These are phyloP conservation scores for Elaeis guineensis DNA, from an alignment of 176 grass and related monocot species.

Conservation along the genomic window DNA sequence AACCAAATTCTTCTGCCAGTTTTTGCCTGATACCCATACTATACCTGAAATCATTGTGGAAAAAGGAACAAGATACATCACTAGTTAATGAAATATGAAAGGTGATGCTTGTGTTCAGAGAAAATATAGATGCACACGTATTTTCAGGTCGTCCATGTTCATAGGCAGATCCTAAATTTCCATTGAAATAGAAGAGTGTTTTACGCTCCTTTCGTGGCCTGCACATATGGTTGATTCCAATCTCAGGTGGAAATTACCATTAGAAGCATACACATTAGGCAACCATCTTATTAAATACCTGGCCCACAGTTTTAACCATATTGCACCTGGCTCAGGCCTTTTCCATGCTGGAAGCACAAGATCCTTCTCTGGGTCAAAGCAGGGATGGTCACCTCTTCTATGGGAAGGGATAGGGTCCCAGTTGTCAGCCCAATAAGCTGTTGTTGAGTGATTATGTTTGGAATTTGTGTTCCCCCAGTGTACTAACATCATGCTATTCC, in stretches of 20 bases:
- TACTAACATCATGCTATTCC: slow-evolving; percentile 93
- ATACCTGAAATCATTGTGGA: slow-evolving; percentile 52
- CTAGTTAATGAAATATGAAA: slow-evolving; percentile 12
- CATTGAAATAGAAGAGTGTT: slow-evolving; percentile 95
- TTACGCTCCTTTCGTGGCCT: slow-evolving; percentile 65
- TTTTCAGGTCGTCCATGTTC: slow-evolving; percentile 69
- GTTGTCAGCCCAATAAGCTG: slow-evolving; percentile 80
- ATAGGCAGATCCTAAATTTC: slow-evolving; percentile 89
- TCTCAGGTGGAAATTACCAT: slow-evolving; percentile 14
- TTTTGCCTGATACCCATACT: slow-evolving; percentile 92
- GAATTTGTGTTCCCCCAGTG: slow-evolving; percentile 97
- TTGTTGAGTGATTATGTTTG: slow-evolving; percentile 83
- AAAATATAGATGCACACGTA: slow-evolving; percentile 43
- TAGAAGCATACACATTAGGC: slow-evolving; percentile 1
- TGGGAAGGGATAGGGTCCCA: slow-evolving; percentile 81
- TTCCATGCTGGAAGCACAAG: slow-evolving; percentile 94
- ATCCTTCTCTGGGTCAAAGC: slow-evolving; percentile 89
- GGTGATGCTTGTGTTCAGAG: not conserved
- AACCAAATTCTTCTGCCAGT: slow-evolving; percentile 75
- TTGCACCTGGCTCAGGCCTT: slow-evolving; percentile 59
- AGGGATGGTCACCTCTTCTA: slow-evolving; percentile 76
- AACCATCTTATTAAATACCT: slow-evolving; percentile 36
- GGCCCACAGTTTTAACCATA: slow-evolving; percentile 84
- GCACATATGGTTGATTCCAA: slow-evolving; percentile 12
- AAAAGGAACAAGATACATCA: slow-evolving; percentile 13